Evolutionary conservation across 306 rosid species (phyloP).

Genomic region (Potentilla sterilis): DNA sequence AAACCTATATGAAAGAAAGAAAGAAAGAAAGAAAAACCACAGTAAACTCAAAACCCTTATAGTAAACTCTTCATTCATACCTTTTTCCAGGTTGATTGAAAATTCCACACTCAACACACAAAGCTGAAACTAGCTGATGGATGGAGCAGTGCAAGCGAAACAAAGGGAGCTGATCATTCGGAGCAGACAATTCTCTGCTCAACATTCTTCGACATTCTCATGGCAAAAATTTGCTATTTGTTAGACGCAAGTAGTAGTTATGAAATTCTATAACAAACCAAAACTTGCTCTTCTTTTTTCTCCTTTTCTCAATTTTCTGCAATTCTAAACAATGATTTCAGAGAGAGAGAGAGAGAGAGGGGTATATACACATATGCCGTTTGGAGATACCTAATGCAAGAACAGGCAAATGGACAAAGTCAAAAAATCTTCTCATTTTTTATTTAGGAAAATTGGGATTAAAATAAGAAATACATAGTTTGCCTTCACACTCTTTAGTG

Average conservation of each 20-base stretch:
- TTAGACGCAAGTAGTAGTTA: neutral
- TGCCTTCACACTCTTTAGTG: slow-evolving; percentile 5
- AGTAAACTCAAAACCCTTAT: neutral
- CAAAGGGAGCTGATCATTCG: neutral
- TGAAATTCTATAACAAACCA: slow-evolving; percentile 15
- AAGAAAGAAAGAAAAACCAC: no score
- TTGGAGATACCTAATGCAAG: slow-evolving; percentile 46
- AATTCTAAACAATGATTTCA: slow-evolving; percentile 13
- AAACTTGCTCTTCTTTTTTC: neutral
- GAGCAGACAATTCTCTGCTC: slow-evolving; percentile 4
- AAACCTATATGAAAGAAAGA: neutral
- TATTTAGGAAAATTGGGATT: slow-evolving; percentile 28
- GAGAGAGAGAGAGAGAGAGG: slow-evolving; percentile 7
- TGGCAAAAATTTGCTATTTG: neutral
- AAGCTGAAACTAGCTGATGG: neutral
- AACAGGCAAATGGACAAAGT: slow-evolving; percentile 53
- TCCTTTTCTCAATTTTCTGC: neutral
- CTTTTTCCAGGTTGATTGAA: neutral
- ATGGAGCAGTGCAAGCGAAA: neutral
- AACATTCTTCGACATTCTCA: slow-evolving; percentile 14
- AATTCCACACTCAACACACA: neutral
- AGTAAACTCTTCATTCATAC: neutral
- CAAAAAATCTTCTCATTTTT: slow-evolving; percentile 16
- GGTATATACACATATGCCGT: slow-evolving; percentile 42
- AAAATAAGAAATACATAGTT: slow-evolving; percentile 23